A percentile compares a stretch with the other conserved stretches of the same genome.
Evolutionary conservation across 2,329 filamentous ascomycete genomes (phyloP).

Genomic region (Trichophaea hybrida): DNA sequence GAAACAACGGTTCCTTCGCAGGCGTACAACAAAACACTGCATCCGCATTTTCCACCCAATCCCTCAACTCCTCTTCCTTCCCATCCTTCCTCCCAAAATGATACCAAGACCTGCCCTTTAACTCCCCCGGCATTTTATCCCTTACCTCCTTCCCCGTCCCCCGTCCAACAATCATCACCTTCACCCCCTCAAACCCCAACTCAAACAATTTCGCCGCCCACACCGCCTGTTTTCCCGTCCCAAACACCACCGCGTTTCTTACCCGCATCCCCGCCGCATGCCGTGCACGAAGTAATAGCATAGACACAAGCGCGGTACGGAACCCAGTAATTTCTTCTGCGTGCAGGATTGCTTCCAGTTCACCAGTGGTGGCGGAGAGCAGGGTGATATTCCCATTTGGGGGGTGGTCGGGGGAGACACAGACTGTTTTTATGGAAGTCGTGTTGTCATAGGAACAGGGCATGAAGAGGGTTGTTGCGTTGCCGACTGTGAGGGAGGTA

Average conservation of each 20-base stretch:
- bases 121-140: conserved; percentile 43
- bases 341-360: conserved; percentile 53
- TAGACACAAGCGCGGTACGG: conserved; percentile 59
- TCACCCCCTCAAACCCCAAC: conserved; percentile 32
- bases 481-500: conserved; percentile 10
- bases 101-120: conserved; percentile 41
- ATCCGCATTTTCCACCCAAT: conserved; percentile 57
- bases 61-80: conserved; percentile 41
- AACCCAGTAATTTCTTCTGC: conserved; percentile 65
- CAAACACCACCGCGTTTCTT: conserved; percentile 68
- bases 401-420: conserved; percentile 10
- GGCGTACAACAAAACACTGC: conserved; percentile 85
- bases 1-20: conserved; percentile 59
- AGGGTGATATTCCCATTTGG: conserved; percentile 53
- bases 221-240: conserved; percentile 77
- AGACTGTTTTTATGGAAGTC: conserved; percentile 48
- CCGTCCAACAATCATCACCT: neutral
- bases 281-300: conserved; percentile 45
- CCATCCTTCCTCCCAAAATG: conserved; percentile 13
- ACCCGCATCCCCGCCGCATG: conserved; percentile 44
- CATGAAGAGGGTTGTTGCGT: conserved; percentile 56
- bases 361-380: conserved; percentile 44
- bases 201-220: conserved; percentile 85
- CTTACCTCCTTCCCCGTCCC: conserved; percentile 14
- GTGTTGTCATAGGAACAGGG: conserved; percentile 49